Evolutionary conservation across 257 asterid species (phyloP).

Genomic region (Coffea canephora): DNA sequence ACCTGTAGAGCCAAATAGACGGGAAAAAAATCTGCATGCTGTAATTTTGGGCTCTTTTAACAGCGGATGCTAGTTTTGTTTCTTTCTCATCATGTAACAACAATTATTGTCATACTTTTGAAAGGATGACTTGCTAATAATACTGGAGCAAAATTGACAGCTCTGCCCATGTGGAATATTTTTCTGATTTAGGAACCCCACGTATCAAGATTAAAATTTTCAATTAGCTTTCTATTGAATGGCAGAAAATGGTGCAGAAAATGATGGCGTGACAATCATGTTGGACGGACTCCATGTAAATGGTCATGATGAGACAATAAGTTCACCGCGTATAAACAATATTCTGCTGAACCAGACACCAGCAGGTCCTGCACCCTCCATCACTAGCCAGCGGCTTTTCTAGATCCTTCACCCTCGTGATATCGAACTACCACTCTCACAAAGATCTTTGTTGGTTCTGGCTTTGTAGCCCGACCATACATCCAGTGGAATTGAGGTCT

Average conservation of each 20-base stretch:
- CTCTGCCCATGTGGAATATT: not conserved
- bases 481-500: not conserved
- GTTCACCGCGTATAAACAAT: not conserved
- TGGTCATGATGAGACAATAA: conserved; percentile 5
- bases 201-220: not conserved
- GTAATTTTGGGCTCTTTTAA: not conserved
- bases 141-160: not conserved
- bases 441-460: not conserved
- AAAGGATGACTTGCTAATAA: not conserved
- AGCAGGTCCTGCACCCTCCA: not conserved
- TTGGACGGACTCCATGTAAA: not conserved
- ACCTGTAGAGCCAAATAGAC: no score
- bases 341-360: not conserved
- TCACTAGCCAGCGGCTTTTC: not conserved
- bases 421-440: not conserved
- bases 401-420: not conserved
- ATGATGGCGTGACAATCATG: conserved; percentile 4
- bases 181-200: not conserved
- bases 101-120: not conserved
- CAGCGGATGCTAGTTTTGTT: not conserved
- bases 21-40: not conserved
- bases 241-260: not conserved
- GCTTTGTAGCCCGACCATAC: not conserved
- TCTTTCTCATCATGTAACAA: conserved; percentile 16
- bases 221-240: not conserved